Evolutionary conservation across 495 filamentous ascomycete genomes (phyloP).

Genomic region (Trichoderma parareesei): DNA sequence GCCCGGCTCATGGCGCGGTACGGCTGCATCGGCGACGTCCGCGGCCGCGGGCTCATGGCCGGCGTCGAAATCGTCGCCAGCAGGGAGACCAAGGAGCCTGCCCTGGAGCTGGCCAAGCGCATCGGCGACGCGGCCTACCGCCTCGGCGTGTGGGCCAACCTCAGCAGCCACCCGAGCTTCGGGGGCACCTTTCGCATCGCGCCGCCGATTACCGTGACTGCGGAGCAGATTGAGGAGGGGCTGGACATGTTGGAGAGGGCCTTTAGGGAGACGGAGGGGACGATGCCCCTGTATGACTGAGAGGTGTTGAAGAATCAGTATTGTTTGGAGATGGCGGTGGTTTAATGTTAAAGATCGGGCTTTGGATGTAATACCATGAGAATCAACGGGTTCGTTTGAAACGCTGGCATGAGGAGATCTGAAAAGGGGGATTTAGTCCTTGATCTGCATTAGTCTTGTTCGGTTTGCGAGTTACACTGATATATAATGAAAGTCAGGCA

Average conservation of each 20-base stretch:
- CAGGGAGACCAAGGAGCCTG: slow-evolving; percentile 33
- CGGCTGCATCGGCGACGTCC: slow-evolving; percentile 48
- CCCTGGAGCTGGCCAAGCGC: slow-evolving; percentile 35
- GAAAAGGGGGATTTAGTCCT: too few species aligned
- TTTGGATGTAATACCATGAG: too few species aligned
- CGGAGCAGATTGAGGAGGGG: slow-evolving; percentile 41
- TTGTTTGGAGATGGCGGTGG: not conserved
- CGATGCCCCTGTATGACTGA: slow-evolving; percentile 16
- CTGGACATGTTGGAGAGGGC: slow-evolving; percentile 40
- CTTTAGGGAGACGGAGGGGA: slow-evolving; percentile 23
- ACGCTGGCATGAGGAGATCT: too few species aligned
- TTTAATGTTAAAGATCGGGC: not conserved
- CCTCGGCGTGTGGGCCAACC: slow-evolving; percentile 45
- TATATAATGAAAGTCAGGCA: too few species aligned
- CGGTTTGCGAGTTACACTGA: too few species aligned
- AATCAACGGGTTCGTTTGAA: too few species aligned
- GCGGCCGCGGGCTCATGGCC: slow-evolving; percentile 44
- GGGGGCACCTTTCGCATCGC: slow-evolving; percentile 49
- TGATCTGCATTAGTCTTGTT: too few species aligned
- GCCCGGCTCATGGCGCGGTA: slow-evolving; percentile 36
- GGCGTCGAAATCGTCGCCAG: slow-evolving; percentile 48
- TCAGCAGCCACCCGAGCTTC: slow-evolving; percentile 43
- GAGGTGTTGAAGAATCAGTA: not conserved
- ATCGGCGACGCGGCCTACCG: slow-evolving; percentile 38
- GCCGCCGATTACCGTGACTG: slow-evolving; percentile 46